Evolutionary conservation across 768 basidiomycete genomes (phyloP).

Genomic region (Boletus tylopilopsis): DNA sequence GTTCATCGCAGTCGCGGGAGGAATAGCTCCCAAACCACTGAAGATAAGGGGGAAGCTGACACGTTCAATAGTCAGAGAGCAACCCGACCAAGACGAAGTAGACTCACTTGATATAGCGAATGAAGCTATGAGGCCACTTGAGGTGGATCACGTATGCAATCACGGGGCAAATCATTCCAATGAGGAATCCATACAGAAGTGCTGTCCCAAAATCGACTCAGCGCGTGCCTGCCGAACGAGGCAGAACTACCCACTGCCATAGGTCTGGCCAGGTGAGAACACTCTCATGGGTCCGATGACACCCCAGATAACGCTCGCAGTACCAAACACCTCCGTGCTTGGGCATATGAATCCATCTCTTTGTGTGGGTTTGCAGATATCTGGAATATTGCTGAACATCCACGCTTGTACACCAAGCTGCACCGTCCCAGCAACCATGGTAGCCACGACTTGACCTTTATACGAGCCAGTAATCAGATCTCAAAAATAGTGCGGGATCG

Average conservation of each 20-base stretch:
- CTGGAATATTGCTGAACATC: constrained; percentile 44
- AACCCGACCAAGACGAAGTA: neutral
- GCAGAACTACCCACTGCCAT: constrained; percentile 37
- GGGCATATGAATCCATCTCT: constrained; percentile 67
- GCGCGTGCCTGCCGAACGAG: neutral
- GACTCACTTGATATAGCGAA: constrained; percentile 62
- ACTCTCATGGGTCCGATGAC: constrained; percentile 74
- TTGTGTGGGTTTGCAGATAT: constrained; percentile 30
- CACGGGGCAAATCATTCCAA: constrained; percentile 62
- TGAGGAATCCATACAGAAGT: constrained; percentile 75
- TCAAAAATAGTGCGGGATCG: neutral
- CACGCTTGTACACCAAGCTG: constrained; percentile 67
- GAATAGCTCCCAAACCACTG: constrained; percentile 56
- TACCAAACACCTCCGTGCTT: constrained; percentile 67
- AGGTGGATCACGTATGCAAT: constrained; percentile 49
- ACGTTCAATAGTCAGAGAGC: neutral
- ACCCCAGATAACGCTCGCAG: constrained; percentile 78
- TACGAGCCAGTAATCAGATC: neutral
- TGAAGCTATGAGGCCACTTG: constrained; percentile 59
- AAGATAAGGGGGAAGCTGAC: constrained; percentile 46
- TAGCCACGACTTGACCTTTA: constrained; percentile 55
- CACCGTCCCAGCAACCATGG: constrained; percentile 58
- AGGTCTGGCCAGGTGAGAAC: constrained; percentile 64
- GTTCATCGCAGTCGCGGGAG: constrained; percentile 64
- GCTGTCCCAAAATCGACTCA: constrained; percentile 11